phyloP scores from a whole-genome alignment of 2,329 filamentous ascomycete genomes.

The Penicillium decumbens region DNA sequence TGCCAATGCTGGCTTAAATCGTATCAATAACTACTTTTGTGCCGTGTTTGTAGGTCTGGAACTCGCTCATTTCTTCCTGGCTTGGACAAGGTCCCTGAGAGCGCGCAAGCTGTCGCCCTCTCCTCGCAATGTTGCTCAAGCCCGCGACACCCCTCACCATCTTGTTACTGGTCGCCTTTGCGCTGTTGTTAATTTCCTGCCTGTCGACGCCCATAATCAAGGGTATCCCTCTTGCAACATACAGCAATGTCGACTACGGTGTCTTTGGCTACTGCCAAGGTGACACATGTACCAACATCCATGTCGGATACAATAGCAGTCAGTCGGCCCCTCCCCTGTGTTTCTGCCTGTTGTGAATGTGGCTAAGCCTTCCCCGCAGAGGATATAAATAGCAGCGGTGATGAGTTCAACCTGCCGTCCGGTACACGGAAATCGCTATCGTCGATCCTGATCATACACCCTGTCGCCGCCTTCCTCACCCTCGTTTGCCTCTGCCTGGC shows the following conservation, averaged over 20 bases:
- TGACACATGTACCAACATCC: constrained; percentile 62
- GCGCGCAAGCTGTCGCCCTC: constrained; percentile 5
- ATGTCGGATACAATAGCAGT: constrained; percentile 85
- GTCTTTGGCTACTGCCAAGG: constrained; percentile 83
- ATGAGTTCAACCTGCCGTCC: constrained; percentile 62
- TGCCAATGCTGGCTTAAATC: constrained; percentile 13
- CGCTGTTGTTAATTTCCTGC: constrained; percentile 75
- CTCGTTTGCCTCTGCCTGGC: constrained; percentile 80
- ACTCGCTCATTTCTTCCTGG: constrained; percentile 2
- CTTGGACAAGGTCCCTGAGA: constrained; percentile 3
- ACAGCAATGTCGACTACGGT: constrained; percentile 73
- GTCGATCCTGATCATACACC: constrained; percentile 84
- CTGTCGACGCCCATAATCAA: constrained; percentile 89
- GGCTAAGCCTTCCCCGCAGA: constrained; percentile 19
- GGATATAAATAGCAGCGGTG: constrained; percentile 38
- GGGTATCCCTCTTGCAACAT: constrained; percentile 75
- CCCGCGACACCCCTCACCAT: constrained; percentile 88
- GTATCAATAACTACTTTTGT: neutral
- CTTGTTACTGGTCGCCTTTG: constrained; percentile 80
- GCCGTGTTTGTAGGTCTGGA: constrained; percentile 6
- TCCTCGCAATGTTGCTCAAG: constrained; percentile 64
- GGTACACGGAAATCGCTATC: constrained; percentile 67
- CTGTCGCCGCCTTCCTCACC: constrained; percentile 79
- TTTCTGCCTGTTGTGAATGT: constrained; percentile 7
- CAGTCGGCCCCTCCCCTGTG: constrained; percentile 37